Evolutionary conservation across 306 rosid genomes (phyloP).

Genomic region (Oxytropis ochrocephala): DNA sequence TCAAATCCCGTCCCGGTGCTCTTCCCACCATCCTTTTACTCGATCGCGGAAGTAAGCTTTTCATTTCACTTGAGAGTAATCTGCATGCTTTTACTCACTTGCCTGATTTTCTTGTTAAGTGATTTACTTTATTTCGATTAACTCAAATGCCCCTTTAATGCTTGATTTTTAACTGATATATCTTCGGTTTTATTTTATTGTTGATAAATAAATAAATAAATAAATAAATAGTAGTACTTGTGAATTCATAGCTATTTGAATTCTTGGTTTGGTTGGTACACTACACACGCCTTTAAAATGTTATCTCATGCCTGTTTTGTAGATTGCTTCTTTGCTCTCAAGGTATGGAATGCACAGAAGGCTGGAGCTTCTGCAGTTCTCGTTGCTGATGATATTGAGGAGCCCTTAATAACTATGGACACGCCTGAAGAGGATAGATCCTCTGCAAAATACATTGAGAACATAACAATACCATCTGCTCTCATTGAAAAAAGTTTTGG

Average conservation of each 20-base stretch:
- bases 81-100: background rate
- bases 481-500: conserved; percentile 74
- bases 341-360: conserved; percentile 25
- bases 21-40: conserved; percentile 74
- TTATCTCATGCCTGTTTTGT: conserved; percentile 19
- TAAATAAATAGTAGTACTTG: background rate
- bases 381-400: conserved; percentile 44
- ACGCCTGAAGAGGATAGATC: conserved; percentile 68
- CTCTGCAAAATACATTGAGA: conserved; percentile 69
- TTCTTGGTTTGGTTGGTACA: background rate
- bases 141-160: background rate
- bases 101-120: background rate
- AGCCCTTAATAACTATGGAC: conserved; percentile 21
- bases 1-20: conserved; percentile 66
- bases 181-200: background rate
- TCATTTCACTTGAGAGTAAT: background rate
- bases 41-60: conserved; percentile 74
- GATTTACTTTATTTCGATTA: background rate
- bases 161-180: background rate
- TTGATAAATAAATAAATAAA: background rate
- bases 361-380: conserved; percentile 78
- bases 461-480: conserved; percentile 85
- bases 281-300: background rate
- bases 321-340: conserved; percentile 69
- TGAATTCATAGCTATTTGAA: background rate